Evolutionary conservation across 331 rosid genomes (phyloP), one percentile per base, ranked within the genome.

Genomic region (Telfairia occidentalis): DNA sequence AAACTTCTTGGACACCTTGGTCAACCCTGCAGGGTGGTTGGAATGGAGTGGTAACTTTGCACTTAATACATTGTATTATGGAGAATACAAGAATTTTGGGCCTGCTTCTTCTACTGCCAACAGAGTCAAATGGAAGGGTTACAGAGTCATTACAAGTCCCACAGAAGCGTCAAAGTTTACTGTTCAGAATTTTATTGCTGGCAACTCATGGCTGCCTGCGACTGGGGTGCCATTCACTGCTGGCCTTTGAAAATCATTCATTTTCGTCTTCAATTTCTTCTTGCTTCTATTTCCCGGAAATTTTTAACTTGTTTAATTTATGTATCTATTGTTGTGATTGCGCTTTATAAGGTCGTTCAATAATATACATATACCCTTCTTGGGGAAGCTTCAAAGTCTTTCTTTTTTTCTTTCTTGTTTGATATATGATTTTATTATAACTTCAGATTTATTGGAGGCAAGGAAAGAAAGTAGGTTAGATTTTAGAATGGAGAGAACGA

Each of bases 1-100:
- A 30, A 74, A 48, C 32, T 86, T 70, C 46, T 55, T 89, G 2
- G 89, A 82, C 16, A 37, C 26, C 0, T 53, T 86, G 79, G 78
- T 89, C 35, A 83, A 86, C 60, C 91, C 91, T 1, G 84, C 85
- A 7, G 93, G 90, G 35, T 89, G 93, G 93, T 61, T 89, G 35
- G 87, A 86, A 76, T 89, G 93, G 93, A 43, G 74, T 60, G 90
- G 86, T 1, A 8, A 76, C 28, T 89, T 89, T 82, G 91, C 89
- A 0, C 79, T 86, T 0, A 26, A 69, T 16, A 86, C 90, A 28
- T 75, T 89, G 84, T 83, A 81, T 66, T 89, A 89, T 75, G 89
- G 89, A 29, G 93, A 85, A 49, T 86, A 80, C 10, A 83, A 48
- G 75, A 89, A 85, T 9, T 23, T 12, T 11, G 93, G 93, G 10